Base-by-base conservation (phyloP, 345 rosid species). In the Citrus reticulata region DNA sequence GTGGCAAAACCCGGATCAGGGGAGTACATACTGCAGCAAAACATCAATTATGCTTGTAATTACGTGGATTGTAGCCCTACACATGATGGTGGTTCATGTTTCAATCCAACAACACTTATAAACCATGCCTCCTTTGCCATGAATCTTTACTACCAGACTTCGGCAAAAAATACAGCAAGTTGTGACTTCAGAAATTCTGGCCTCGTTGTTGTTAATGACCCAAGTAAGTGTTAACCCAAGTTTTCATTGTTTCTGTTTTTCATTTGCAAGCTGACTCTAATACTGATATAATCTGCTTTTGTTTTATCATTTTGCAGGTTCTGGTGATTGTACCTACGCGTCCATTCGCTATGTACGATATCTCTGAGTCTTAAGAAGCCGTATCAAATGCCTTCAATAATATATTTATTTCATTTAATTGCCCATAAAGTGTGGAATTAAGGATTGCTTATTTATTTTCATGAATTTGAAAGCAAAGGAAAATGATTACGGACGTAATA, bases 121-220 rank as follows among this genome's bases (percentile, higher is more conserved):
- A 76, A 67, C 79, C 79, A 77, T 57, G 79, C 79, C 20, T 68
- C 79, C 2, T 77, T 77, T 68, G 79, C 73, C 29, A 77, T 77
- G 79, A 77, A 68, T n/a, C 66, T 68, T 57, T 77, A 77, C 79
- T 77, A 20, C 37, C 79, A 77, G 51, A 37, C 40, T 64, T 35
- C 4, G 3, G 54, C 25, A 5, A 65, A 42, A 67, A 30, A 17
- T 19, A 25, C 14, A 14, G 24, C 17, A 8, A 55, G 37, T 55
- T 76, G 79, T 17, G 65, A 66, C 64, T 76, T 76, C 73, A 24
- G 46, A 29, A 58, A 7, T n/a, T 67, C 73, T 5, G 79, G 79
- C 62, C 72, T 76, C 10, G 10, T 67, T 11, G 57, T 76, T 17
- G 22, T 25, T 5, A 67, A 25, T 51, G 65, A 76, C 62, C 79